Evolutionary conservation across 1,139 yeast species (phyloP).

Genomic region (Debaryomyces psychrophilus): DNA sequence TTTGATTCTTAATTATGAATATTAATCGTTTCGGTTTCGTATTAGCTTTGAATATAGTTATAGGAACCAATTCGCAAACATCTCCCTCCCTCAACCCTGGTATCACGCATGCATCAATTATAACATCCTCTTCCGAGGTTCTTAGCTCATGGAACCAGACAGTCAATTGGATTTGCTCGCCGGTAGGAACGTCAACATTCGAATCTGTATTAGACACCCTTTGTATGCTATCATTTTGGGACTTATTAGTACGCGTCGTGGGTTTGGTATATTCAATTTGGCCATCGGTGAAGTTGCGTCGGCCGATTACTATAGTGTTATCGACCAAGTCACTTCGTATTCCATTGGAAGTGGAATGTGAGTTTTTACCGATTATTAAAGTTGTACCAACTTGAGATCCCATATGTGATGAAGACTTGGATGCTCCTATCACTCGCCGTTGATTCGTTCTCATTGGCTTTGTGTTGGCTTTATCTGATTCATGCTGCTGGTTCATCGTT

Average conservation of each 20-base stretch:
- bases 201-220: slow-evolving; percentile 9
- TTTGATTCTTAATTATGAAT: slow-evolving; percentile 25
- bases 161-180: slow-evolving; percentile 48
- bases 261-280: slow-evolving; percentile 1
- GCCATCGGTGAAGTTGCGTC: slow-evolving; percentile 8
- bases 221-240: slow-evolving; percentile 4
- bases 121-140: slow-evolving; percentile 58
- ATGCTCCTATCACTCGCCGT: slow-evolving; percentile 1
- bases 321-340: slow-evolving; percentile 1
- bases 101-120: slow-evolving; percentile 59
- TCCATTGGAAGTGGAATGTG: slow-evolving; percentile 5
- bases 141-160: slow-evolving; percentile 78
- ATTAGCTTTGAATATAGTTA: slow-evolving; percentile 15
- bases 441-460: slow-evolving; percentile 3
- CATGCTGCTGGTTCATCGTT: neutral
- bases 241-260: neutral
- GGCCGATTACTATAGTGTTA: slow-evolving; percentile 12
- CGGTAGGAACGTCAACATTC: slow-evolving; percentile 12
- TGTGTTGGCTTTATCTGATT: neutral
- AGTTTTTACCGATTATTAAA: slow-evolving; percentile 13
- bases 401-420: slow-evolving; percentile 5
- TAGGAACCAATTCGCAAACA: slow-evolving; percentile 63
- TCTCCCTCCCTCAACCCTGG: slow-evolving; percentile 70
- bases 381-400: slow-evolving; percentile 14
- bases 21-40: slow-evolving; percentile 27